phyloP scores from a whole-genome alignment of 805 yeast genomes.

The Metschnikowia borealis region DNA sequence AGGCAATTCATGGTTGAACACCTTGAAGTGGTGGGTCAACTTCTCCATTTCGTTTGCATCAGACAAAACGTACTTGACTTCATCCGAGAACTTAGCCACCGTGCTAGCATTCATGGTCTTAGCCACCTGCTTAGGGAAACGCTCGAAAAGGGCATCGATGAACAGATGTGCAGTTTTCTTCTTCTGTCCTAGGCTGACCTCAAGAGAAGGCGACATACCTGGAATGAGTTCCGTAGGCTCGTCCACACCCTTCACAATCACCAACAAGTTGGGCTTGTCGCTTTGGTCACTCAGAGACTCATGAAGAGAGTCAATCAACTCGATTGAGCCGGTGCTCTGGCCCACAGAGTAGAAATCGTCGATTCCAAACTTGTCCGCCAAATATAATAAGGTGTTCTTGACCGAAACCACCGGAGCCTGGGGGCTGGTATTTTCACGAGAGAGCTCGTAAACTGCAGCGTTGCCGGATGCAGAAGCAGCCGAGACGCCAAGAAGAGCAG shows the following conservation, averaged over 20 bases:
- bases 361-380: conserved; percentile 44
- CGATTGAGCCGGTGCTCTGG: conserved; percentile 25
- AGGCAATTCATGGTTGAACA: conserved; percentile 29
- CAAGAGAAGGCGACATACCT: conserved; percentile 20
- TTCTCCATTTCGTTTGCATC: conserved; percentile 4
- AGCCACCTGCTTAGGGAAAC: conserved; percentile 21
- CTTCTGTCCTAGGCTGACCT: conserved; percentile 12
- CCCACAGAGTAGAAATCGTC: conserved; percentile 32
- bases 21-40: conserved; percentile 21
- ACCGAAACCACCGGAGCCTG: conserved; percentile 10
- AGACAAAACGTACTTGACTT: conserved; percentile 20
- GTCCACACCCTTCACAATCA: conserved; percentile 42
- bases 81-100: conserved; percentile 22
- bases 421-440: conserved; percentile 1
- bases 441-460: conserved; percentile 17
- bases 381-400: conserved; percentile 37
- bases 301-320: conserved; percentile 22
- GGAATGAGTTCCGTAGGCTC: conserved; percentile 28
- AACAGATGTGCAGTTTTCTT: conserved; percentile 10
- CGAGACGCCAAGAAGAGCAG: conserved; percentile 11
- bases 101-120: conserved; percentile 7
- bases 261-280: conserved; percentile 29
- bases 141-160: conserved; percentile 14
- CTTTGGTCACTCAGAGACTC: conserved; percentile 5
- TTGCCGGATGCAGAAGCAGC: conserved; percentile 13